Base-by-base conservation (phyloP, 495 filamentous ascomycete genomes). In the Neurospora sp. region DNA sequence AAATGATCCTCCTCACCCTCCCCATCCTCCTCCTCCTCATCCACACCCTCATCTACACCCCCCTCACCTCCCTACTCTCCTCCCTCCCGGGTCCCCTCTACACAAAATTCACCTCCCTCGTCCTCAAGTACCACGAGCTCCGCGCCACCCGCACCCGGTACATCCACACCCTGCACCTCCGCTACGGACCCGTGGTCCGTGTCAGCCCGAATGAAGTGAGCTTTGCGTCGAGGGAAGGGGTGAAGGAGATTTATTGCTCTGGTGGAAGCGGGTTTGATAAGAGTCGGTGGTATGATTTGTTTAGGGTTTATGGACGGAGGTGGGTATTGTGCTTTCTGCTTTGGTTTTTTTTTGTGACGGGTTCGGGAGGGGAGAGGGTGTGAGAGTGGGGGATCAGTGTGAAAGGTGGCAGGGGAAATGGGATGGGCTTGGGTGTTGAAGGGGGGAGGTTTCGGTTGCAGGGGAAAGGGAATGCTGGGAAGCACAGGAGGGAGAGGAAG, bases 181-280 rank as follows among this genome's bases (percentile, higher is more conserved):
- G 75, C 14, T 90, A 90, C 74, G 89, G 89, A 0, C 84, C 87
- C 3, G 83, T 85, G 0, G 87, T 90, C 10, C 85, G 88, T 4
- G 81, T 90, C 16, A 84, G 84, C 4, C 89, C 89, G 0, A 87
- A 87, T 73, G 89, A 91, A 78, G 85, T 90, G 9, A 87, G 87
- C 0, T 91, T 92, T 71, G 85, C 86, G 0, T 86, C 85, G 3
- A 73, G 86, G 1, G 81, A 84, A 22, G 89, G 86, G 0, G 82
- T 91, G n/a, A 89, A 87, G 73, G 88, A 91, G 77, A 91, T 91
- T 27, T 91, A 91, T 78, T 83, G 85, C 39, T 88, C 86, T 0
- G 87, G 87, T 1, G 89, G 89, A 0, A 90, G 89, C 75, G 89
- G 89, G 9, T 91, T 89, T 74, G 86, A 91, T 71, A 91, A 91